These are phyloP conservation scores for Solanum chacoense DNA, from an alignment of 305 asterid genomes.

Conservation along the genomic window DNA sequence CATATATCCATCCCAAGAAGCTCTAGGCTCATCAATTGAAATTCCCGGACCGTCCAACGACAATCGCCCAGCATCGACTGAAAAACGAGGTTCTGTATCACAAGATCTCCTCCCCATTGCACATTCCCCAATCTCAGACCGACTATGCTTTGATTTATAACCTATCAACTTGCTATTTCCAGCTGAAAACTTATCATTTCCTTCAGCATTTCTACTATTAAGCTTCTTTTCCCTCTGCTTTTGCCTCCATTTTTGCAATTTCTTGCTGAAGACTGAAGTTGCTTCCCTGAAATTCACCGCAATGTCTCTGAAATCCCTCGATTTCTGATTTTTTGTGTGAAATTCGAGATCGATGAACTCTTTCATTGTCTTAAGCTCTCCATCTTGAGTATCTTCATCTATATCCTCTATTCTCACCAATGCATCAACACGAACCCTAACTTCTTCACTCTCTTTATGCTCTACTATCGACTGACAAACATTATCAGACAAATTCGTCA, in stretches of 20 bases:
- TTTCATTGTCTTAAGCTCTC: constrained; percentile 73
- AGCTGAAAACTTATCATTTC: background rate
- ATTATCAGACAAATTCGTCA: constrained; percentile 31
- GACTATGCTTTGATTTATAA: constrained; percentile 25
- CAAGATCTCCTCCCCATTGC: constrained; percentile 61
- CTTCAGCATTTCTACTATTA: constrained; percentile 4
- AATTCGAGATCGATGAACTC: constrained; percentile 82
- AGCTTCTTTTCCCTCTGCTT: constrained; percentile 43
- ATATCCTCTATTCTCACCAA: constrained; percentile 13
- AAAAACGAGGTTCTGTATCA: constrained; percentile 55
- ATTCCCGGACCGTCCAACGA: constrained; percentile 19
- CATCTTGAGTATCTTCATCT: constrained; percentile 31
- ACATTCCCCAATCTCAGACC: constrained; percentile 27
- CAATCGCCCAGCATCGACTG: constrained; percentile 44
- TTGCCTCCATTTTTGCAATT: constrained; percentile 73
- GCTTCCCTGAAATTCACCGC: constrained; percentile 62
- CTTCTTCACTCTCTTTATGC: constrained; percentile 11
- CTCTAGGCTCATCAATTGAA: constrained; percentile 78
- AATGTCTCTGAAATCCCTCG: constrained; percentile 49
- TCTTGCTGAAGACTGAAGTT: constrained; percentile 75
- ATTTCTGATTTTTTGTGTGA: constrained; percentile 35
- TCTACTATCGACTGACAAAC: constrained; percentile 28
- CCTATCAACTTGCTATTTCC: constrained; percentile 9
- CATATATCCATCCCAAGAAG: constrained; percentile 98
- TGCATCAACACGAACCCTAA: constrained; percentile 23